A percentile compares a stretch with the other conserved stretches of the same genome.
Evolutionary conservation across 1,139 yeast genomes (phyloP).

Genomic region (Magnusiomyces suaveolens): DNA sequence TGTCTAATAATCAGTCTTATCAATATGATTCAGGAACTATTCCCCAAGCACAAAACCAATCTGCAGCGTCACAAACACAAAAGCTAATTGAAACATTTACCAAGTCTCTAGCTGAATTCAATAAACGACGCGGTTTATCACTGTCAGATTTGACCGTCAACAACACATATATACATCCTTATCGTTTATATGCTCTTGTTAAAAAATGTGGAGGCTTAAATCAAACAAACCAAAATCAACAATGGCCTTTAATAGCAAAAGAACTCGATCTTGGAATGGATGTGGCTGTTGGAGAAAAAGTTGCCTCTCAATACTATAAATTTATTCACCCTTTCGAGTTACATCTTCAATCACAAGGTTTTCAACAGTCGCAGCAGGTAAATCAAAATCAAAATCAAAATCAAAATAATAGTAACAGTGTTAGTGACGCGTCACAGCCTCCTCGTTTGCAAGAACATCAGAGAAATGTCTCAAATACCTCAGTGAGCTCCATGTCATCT

Average conservation of each 20-base stretch:
- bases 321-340: conserved; percentile 49
- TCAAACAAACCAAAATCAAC: conserved; percentile 42
- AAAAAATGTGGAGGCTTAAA: conserved; percentile 69
- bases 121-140: conserved; percentile 68
- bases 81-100: conserved; percentile 42
- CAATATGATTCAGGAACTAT: not conserved
- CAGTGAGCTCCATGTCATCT: no score
- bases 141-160: conserved; percentile 52
- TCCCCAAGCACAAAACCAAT: no score
- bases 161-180: conserved; percentile 57
- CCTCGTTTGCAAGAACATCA: no score
- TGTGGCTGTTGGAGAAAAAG: conserved; percentile 42
- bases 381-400: no score
- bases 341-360: conserved; percentile 19
- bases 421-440: no score
- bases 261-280: conserved; percentile 39
- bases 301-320: conserved; percentile 51
- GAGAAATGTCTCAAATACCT: no score
- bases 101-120: conserved; percentile 57
- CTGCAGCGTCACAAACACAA: conserved; percentile 32
- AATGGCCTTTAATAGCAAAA: conserved; percentile 44
- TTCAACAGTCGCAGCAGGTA: not conserved
- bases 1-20: not conserved
- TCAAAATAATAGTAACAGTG: not conserved
- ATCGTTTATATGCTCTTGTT: conserved; percentile 57